Evolutionary conservation across 2,329 filamentous ascomycete genomes (phyloP).

Genomic region (Aspergillus melleus): DNA sequence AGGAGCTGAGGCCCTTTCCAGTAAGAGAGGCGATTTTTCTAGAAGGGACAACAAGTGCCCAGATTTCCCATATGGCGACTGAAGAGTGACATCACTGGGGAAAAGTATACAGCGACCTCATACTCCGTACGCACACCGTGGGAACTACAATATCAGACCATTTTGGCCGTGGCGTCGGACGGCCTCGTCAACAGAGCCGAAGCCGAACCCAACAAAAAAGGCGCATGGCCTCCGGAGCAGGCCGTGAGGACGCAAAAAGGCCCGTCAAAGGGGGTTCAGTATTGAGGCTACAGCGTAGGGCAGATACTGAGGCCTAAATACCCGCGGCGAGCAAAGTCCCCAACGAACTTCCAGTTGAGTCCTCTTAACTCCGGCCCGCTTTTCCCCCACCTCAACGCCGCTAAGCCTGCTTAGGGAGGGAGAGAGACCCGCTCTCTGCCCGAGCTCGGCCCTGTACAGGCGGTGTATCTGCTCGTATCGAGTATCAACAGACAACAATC

Average conservation of each 20-base stretch:
- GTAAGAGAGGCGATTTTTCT: neutral
- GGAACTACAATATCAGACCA: neutral
- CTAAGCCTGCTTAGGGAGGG: conserved; percentile 1
- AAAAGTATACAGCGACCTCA: neutral
- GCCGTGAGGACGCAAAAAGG: conserved; percentile 4
- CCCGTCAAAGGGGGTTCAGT: conserved; percentile 15
- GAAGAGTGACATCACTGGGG: neutral
- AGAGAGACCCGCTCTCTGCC: conserved; percentile 3
- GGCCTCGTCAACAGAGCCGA: conserved; percentile 1
- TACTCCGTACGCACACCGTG: too few relatives aligned
- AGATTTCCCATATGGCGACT: neutral
- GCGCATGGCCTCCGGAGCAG: conserved; percentile 5
- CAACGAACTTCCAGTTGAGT: conserved; percentile 13
- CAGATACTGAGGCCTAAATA: conserved; percentile 25
- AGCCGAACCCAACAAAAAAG: conserved; percentile 16
- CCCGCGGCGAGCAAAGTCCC: conserved; percentile 15
- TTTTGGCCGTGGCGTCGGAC: neutral
- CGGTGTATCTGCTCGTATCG: neutral
- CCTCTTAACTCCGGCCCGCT: neutral
- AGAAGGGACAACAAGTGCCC: neutral
- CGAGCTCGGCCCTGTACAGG: conserved; percentile 10
- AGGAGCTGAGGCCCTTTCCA: neutral
- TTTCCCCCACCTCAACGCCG: conserved; percentile 20
- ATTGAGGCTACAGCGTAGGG: conserved; percentile 29
- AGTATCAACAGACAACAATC: neutral